A percentile compares a stretch with the other conserved stretches of the same genome.
phyloP scores from a whole-genome alignment of 169 alveolate genomes.

The Theileria luwenshuni region DNA sequence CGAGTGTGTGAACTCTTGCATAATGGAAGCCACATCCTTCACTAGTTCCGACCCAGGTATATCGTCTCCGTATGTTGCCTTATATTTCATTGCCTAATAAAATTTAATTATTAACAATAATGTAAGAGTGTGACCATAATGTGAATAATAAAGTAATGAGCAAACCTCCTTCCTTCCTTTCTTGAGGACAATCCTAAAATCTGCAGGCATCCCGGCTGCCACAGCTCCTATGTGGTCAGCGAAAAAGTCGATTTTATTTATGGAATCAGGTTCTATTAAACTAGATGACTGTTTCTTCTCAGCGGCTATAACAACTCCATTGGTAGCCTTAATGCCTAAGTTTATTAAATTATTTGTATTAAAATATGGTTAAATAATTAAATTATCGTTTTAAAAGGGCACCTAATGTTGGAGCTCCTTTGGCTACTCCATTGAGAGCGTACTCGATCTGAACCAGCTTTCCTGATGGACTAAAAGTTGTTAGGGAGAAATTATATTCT shows the following conservation, averaged over 20 bases:
- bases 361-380: slow-evolving; percentile 16
- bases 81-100: slow-evolving; percentile 84
- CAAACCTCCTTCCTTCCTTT: slow-evolving; percentile 84
- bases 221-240: slow-evolving; percentile 90
- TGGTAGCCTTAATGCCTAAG: slow-evolving; percentile 91
- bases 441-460: slow-evolving; percentile 95
- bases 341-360: slow-evolving; percentile 2
- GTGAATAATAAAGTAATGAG: background rate
- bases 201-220: slow-evolving; percentile 98
- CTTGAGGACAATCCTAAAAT: slow-evolving; percentile 90
- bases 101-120: background rate
- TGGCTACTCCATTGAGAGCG: slow-evolving; percentile 95
- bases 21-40: slow-evolving; percentile 93
- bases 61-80: slow-evolving; percentile 90
- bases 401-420: slow-evolving; percentile 95
- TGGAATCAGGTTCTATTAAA: slow-evolving; percentile 91
- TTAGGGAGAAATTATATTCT: slow-evolving; percentile 90
- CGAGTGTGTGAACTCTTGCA: slow-evolving; percentile 97
- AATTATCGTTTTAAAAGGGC: background rate
- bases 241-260: slow-evolving; percentile 90
- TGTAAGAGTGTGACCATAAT: background rate
- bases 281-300: slow-evolving; percentile 90
- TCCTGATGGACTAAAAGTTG: slow-evolving; percentile 96
- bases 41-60: slow-evolving; percentile 93
- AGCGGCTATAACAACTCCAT: slow-evolving; percentile 95